These are phyloP conservation scores for Fusarium nanum DNA, from an alignment of 2,329 filamentous ascomycete species.

Conservation along the genomic window DNA sequence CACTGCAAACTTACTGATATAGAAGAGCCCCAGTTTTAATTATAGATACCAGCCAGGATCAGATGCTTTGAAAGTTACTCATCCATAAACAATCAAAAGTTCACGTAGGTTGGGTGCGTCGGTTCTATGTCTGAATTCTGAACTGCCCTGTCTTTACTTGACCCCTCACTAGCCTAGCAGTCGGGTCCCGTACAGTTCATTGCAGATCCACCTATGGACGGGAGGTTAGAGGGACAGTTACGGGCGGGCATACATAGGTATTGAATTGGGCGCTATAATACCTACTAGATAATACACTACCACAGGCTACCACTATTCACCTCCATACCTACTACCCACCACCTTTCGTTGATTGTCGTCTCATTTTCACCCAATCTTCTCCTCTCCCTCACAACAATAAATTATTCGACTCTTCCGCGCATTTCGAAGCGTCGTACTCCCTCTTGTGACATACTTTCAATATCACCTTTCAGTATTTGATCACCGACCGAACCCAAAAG, in stretches of 20 bases:
- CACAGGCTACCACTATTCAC: background rate
- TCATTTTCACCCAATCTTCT: conserved; percentile 19
- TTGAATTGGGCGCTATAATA: background rate
- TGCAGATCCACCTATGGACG: background rate
- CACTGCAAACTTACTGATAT: background rate
- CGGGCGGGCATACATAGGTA: background rate
- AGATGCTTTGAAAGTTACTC: background rate
- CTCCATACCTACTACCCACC: conserved; percentile 9
- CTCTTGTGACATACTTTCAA: background rate
- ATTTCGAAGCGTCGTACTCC: background rate
- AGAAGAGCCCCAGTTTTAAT: background rate
- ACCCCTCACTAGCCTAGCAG: background rate
- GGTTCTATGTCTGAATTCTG: background rate
- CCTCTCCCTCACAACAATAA: background rate
- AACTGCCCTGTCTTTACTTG: background rate
- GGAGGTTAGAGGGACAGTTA: background rate
- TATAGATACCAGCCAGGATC: background rate
- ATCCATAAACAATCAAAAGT: background rate
- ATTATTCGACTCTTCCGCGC: background rate
- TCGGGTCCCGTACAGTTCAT: background rate
- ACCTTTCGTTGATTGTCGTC: conserved; percentile 20
- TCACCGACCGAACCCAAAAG: conserved; percentile 7
- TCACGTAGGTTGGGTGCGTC: background rate
- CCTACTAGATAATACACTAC: background rate
- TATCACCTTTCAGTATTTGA: conserved; percentile 6